Conservation (phyloP, 768 basidiomycete genomes). For the Rhizopogon vinicolor region DNA sequence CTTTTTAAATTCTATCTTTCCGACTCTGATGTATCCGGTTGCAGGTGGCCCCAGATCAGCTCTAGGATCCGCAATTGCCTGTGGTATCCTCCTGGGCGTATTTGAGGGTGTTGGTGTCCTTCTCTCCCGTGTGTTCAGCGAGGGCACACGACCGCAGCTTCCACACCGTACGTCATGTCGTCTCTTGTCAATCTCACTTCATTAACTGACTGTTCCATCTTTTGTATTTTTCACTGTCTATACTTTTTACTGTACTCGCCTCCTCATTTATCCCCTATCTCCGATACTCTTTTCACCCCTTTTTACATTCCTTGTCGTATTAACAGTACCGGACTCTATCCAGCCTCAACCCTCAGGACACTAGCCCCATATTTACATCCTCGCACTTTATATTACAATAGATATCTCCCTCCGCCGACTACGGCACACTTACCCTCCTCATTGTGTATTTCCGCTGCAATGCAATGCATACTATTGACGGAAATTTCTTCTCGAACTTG, state of each 20-base stretch:
- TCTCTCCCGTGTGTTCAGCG: slow-evolving; percentile 83
- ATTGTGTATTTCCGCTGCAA: slow-evolving; percentile 29
- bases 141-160: slow-evolving; percentile 74
- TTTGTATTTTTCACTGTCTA: neutral
- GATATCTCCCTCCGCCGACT: neutral
- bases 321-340: neutral
- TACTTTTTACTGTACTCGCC: neutral
- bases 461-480: slow-evolving; percentile 22
- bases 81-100: slow-evolving; percentile 92
- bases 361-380: neutral
- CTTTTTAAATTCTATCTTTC: neutral
- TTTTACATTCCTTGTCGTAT: neutral
- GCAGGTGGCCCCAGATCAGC: slow-evolving; percentile 91
- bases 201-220: neutral
- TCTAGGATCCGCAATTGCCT: slow-evolving; percentile 89
- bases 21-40: neutral
- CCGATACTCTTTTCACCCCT: neutral
- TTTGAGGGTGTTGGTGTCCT: slow-evolving; percentile 96
- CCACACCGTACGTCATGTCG: slow-evolving; percentile 57
- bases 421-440: slow-evolving; percentile 24
- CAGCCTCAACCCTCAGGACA: neutral
- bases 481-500: slow-evolving; percentile 1
- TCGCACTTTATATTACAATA: neutral
- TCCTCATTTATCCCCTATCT: neutral
- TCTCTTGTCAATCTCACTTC: neutral